phyloP scores from a whole-genome alignment of 306 rosid species.

The Cucurbita moschata region DNA sequence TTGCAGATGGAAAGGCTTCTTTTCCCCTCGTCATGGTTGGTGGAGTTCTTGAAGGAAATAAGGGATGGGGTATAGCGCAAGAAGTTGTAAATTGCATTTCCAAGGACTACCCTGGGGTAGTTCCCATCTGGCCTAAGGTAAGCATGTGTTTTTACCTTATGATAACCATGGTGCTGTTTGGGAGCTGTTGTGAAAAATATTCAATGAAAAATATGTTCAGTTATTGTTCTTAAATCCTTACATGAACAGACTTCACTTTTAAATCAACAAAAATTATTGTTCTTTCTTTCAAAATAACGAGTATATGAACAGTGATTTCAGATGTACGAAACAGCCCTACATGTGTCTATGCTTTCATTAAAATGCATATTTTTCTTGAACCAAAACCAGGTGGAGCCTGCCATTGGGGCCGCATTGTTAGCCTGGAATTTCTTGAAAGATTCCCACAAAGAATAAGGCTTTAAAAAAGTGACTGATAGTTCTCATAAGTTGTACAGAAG shows the following conservation, averaged over 20 bases:
- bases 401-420: conserved; percentile 88
- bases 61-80: conserved; percentile 73
- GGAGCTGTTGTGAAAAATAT: background rate
- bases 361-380: background rate
- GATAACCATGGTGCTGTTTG: background rate
- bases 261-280: background rate
- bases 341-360: background rate
- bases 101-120: conserved; percentile 45
- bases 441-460: conserved; percentile 18
- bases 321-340: background rate
- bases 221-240: background rate
- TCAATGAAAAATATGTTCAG: background rate
- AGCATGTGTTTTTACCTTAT: background rate
- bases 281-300: background rate
- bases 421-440: conserved; percentile 85
- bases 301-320: background rate
- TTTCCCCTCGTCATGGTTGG: conserved; percentile 95
- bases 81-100: conserved; percentile 59
- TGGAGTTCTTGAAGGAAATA: conserved; percentile 90
- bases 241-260: background rate
- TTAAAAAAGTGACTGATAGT: conserved; percentile 14
- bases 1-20: conserved; percentile 53
- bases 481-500: background rate
- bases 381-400: conserved; percentile 71
- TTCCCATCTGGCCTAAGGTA: conserved; percentile 73